Evolutionary conservation across 2,329 filamentous ascomycete genomes (phyloP).

Genomic region (Phialophora expanda): DNA sequence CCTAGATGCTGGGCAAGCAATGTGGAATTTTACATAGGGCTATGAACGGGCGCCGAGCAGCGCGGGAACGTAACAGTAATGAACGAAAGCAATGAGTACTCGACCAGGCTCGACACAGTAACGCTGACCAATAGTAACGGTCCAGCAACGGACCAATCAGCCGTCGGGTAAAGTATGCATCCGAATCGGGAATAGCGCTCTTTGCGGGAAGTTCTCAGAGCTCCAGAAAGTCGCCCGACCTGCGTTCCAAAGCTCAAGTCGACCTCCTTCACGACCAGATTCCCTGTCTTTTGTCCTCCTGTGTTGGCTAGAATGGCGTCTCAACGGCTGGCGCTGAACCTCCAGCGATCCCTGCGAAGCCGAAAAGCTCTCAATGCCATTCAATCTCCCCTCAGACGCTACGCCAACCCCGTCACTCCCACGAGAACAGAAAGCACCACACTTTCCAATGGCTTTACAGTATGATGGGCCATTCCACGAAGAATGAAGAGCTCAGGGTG

Average conservation of each 20-base stretch:
- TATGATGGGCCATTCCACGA: slow-evolving; percentile 51
- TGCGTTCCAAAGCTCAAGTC: slow-evolving; percentile 29
- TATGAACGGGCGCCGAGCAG: neutral
- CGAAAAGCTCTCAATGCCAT: slow-evolving; percentile 81
- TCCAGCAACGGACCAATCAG: slow-evolving; percentile 24
- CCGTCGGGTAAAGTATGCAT: slow-evolving; percentile 19
- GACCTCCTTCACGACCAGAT: slow-evolving; percentile 13
- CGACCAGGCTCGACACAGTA: neutral
- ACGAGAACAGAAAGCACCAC: slow-evolving; percentile 94
- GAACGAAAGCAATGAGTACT: neutral
- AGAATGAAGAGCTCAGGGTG: neutral
- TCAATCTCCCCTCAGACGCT: slow-evolving; percentile 78
- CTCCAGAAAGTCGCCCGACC: slow-evolving; percentile 21
- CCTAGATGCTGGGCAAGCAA: slow-evolving; percentile 29
- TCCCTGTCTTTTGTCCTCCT: slow-evolving; percentile 17
- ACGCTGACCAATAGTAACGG: too few relatives aligned
- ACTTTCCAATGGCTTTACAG: slow-evolving; percentile 95
- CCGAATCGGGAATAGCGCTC: slow-evolving; percentile 28
- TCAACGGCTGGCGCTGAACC: slow-evolving; percentile 93
- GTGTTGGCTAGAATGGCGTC: slow-evolving; percentile 73
- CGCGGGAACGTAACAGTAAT: neutral
- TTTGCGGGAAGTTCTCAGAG: slow-evolving; percentile 18
- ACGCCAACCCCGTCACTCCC: slow-evolving; percentile 82
- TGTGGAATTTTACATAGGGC: slow-evolving; percentile 36
- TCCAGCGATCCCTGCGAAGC: slow-evolving; percentile 86